Evolutionary conservation across 1,139 yeast species (phyloP).

Genomic region (Sugiyamaella novakii): DNA sequence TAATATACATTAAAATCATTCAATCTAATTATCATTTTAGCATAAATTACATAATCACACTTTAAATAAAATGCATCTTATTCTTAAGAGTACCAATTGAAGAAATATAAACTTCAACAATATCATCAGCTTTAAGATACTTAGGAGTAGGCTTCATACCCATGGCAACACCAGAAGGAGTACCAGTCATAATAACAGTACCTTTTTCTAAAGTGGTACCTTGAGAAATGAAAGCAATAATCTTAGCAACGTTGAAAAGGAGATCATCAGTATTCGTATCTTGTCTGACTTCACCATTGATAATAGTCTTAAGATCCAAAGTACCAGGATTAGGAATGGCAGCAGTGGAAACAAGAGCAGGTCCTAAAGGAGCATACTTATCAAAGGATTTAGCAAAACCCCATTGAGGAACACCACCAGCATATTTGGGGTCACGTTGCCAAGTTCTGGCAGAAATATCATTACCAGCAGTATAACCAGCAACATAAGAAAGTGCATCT

Average conservation of each 20-base stretch:
- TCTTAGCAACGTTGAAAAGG: slow-evolving; percentile 37
- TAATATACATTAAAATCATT: no score
- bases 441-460: slow-evolving; percentile 50
- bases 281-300: slow-evolving; percentile 45
- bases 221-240: slow-evolving; percentile 22
- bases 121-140: slow-evolving; percentile 43
- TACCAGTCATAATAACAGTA: slow-evolving; percentile 25
- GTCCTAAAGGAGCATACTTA: slow-evolving; percentile 47
- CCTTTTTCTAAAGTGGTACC: slow-evolving; percentile 27
- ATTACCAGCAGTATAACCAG: slow-evolving; percentile 47
- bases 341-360: slow-evolving; percentile 42
- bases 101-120: slow-evolving; percentile 41
- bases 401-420: slow-evolving; percentile 43
- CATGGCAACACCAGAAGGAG: slow-evolving; percentile 25
- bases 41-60: no score
- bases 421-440: slow-evolving; percentile 36
- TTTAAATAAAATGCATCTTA: slow-evolving; percentile 33
- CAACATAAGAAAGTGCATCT: slow-evolving; percentile 42
- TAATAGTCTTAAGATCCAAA: slow-evolving; percentile 36
- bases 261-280: slow-evolving; percentile 44
- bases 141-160: slow-evolving; percentile 23
- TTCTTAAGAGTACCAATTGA: slow-evolving; percentile 43
- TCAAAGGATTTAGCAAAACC: slow-evolving; percentile 47
- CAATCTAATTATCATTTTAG: no score
- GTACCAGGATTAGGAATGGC: slow-evolving; percentile 40